phyloP scores from a whole-genome alignment of 2,329 filamentous ascomycete species.

The Phaeosphaeria sp. region DNA sequence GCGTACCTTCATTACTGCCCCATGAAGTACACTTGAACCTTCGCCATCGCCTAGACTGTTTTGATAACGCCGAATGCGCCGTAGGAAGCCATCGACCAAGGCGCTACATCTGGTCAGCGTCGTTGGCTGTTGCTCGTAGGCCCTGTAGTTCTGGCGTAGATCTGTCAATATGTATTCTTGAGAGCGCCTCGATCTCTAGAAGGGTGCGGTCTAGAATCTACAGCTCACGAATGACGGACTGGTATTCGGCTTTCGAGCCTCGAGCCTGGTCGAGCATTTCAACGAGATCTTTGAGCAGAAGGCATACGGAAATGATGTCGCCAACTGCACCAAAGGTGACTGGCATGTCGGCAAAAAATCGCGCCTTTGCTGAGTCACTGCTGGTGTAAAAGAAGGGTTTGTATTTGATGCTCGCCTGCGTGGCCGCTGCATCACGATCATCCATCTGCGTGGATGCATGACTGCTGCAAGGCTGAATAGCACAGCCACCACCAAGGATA shows the following conservation, averaged over 20 bases:
- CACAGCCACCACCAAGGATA: too few species aligned
- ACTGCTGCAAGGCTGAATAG: too few species aligned
- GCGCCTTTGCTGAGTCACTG: too few species aligned
- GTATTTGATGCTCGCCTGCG: too few species aligned
- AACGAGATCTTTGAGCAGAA: slow-evolving; percentile 38
- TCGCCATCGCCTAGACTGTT: slow-evolving; percentile 3
- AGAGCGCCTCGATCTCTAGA: slow-evolving; percentile 23
- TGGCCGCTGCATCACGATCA: too few species aligned
- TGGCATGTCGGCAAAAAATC: too few species aligned
- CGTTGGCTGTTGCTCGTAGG: slow-evolving; percentile 12
- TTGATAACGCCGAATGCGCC: slow-evolving; percentile 10
- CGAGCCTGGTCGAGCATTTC: slow-evolving; percentile 34
- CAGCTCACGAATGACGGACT: slow-evolving; percentile 32
- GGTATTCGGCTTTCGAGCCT: slow-evolving; percentile 40
- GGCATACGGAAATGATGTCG: slow-evolving; percentile 37
- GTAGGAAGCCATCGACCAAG: slow-evolving; percentile 6
- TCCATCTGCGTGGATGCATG: too few species aligned
- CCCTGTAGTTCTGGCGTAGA: slow-evolving; percentile 6
- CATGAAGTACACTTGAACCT: slow-evolving; percentile 2
- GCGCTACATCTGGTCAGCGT: slow-evolving; percentile 6
- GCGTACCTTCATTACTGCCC: slow-evolving; percentile 10
- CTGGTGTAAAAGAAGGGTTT: too few species aligned
- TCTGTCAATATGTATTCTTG: slow-evolving; percentile 3
- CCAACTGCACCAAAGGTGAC: slow-evolving; percentile 36
- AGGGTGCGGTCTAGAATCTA: slow-evolving; percentile 23